phyloP scores from a whole-genome alignment of 176 grass and related monocot genomes.

The Eremochloa ophiuroides region DNA sequence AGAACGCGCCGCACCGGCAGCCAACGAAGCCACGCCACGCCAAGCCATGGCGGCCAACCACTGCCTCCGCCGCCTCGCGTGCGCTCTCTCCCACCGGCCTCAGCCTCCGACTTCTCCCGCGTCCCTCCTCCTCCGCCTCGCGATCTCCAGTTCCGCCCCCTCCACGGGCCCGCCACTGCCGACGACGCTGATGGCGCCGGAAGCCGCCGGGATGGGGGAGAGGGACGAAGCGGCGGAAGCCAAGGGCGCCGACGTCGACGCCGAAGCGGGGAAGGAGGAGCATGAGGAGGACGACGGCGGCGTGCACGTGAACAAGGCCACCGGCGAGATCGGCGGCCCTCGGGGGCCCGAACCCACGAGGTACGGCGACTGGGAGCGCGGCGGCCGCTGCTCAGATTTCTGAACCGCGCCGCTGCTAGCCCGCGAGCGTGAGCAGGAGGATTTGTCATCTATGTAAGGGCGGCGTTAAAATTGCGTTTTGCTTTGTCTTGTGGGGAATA shows the following conservation, averaged over 20 bases:
- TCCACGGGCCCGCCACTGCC: not conserved
- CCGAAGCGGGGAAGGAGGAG: no score
- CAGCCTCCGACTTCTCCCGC: not conserved
- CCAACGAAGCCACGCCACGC: no score
- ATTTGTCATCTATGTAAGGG: not conserved
- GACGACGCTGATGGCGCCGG: no score
- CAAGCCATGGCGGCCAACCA: conserved; percentile 30
- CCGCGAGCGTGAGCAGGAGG: not conserved
- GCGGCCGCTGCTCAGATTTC: conserved; percentile 94
- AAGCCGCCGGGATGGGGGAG: not conserved
- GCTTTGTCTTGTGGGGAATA: not conserved
- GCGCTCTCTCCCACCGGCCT: conserved; percentile 11
- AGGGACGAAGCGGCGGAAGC: not conserved
- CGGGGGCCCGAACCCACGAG: no score
- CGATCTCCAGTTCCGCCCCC: conserved; percentile 20
- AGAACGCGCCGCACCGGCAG: no score
- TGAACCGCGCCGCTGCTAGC: conserved; percentile 15
- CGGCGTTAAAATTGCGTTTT: not conserved
- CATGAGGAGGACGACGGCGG: no score
- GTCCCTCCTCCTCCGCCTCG: not conserved
- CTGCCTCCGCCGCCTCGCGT: conserved; percentile 32
- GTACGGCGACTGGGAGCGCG: no score
- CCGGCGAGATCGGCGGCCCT: no score
- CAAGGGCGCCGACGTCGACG: not conserved
- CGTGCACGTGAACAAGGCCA: no score